These are phyloP conservation scores for Austroboletus sp. DNA, from an alignment of 1,284 basidiomycete genomes.

Conservation along the genomic window DNA sequence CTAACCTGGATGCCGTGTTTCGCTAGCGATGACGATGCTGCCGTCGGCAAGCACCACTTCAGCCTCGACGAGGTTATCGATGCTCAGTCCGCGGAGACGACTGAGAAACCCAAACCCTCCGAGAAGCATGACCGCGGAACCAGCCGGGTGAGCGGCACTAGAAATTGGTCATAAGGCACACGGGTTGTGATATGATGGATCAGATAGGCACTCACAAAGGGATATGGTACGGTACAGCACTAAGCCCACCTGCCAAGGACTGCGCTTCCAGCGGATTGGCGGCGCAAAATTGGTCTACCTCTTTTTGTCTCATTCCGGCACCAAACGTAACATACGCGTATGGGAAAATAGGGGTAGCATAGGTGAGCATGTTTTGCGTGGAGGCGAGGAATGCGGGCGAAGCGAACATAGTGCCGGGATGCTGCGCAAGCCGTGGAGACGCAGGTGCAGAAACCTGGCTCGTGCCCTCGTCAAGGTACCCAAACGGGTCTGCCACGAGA, in stretches of 20 bases:
- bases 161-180: slow-evolving; percentile 1
- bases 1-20: slow-evolving; percentile 59
- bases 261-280: slow-evolving; percentile 59
- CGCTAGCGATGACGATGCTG: slow-evolving; percentile 61
- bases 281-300: slow-evolving; percentile 71
- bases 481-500: slow-evolving; percentile 46
- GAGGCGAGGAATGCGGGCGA: slow-evolving; percentile 35
- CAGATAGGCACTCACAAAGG: slow-evolving; percentile 55
- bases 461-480: slow-evolving; percentile 41
- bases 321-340: slow-evolving; percentile 78
- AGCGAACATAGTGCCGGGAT: slow-evolving; percentile 31
- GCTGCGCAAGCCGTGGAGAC: slow-evolving; percentile 30
- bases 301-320: slow-evolving; percentile 74
- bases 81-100: slow-evolving; percentile 74
- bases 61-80: slow-evolving; percentile 80
- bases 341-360: slow-evolving; percentile 52
- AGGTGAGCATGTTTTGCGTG: slow-evolving; percentile 36
- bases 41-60: slow-evolving; percentile 81
- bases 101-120: slow-evolving; percentile 88
- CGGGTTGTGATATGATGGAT: not conserved
- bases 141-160: slow-evolving; percentile 69
- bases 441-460: slow-evolving; percentile 22
- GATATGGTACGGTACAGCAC: slow-evolving; percentile 73
- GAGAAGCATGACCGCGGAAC: slow-evolving; percentile 77
- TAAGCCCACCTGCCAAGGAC: slow-evolving; percentile 42